Percentiles rank a stretch among this genome's conserved stretches.
Conservation (phyloP, 495 filamentous ascomycete species). For the Annulohypoxylon maeteangense region DNA sequence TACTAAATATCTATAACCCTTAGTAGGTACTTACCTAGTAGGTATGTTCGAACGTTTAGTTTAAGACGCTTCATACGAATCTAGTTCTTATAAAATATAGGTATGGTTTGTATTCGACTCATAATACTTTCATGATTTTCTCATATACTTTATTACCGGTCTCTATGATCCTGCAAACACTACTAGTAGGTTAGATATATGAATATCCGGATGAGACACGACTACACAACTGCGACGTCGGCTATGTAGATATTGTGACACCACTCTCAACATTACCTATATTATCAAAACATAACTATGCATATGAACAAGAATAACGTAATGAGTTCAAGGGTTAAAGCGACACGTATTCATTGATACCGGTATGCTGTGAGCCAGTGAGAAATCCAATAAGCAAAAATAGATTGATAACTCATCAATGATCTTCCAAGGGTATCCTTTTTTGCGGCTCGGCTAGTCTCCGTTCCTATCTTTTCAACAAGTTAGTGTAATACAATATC, state of each 20-base stretch:
- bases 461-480: neutral
- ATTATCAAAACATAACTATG: neutral
- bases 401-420: neutral
- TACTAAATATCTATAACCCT: too few relatives aligned
- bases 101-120: neutral
- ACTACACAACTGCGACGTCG: constrained; percentile 1
- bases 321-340: too few relatives aligned
- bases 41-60: too few relatives aligned
- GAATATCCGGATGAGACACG: neutral
- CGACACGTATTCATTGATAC: too few relatives aligned
- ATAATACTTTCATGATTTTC: neutral
- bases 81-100: neutral
- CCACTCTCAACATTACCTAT: neutral
- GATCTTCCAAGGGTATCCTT: neutral
- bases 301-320: neutral
- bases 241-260: neutral
- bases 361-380: too few relatives aligned
- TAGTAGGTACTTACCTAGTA: neutral
- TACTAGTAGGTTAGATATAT: neutral
- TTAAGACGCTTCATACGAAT: too few relatives aligned
- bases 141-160: neutral
- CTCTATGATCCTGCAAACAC: constrained; percentile 1
- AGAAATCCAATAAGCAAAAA: neutral
- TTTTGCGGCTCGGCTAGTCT: constrained; percentile 13
- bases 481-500: neutral